phyloP scores from a whole-genome alignment of 352 stramenopile species.

The Phytophthora nicotianae region DNA sequence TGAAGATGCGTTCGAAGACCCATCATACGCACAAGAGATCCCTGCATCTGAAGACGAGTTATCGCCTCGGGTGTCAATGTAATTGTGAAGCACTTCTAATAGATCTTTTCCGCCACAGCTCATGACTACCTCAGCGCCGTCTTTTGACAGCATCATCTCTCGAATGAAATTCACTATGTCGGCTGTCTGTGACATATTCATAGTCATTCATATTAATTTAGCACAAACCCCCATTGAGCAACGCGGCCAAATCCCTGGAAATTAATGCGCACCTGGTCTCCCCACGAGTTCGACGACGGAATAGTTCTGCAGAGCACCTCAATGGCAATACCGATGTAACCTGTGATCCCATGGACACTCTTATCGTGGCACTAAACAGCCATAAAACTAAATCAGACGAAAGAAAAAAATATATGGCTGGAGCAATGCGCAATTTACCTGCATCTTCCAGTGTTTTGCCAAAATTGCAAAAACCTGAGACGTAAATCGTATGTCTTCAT shows the following conservation, averaged over 20 bases:
- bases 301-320: constrained; percentile 44
- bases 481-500: constrained; percentile 47
- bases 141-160: constrained; percentile 52
- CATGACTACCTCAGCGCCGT: constrained; percentile 54
- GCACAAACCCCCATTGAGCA: too few species aligned
- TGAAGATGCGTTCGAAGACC: neutral
- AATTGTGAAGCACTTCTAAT: constrained; percentile 34
- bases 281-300: constrained; percentile 17
- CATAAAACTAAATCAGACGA: constrained; percentile 5
- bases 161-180: constrained; percentile 72
- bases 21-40: neutral
- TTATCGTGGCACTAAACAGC: constrained; percentile 13
- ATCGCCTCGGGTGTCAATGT: constrained; percentile 5
- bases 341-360: constrained; percentile 51
- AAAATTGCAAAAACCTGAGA: constrained; percentile 68
- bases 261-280: constrained; percentile 23
- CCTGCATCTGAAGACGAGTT: neutral
- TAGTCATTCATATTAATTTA: too few species aligned
- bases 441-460: constrained; percentile 49
- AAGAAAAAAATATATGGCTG: too few species aligned
- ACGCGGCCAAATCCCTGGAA: neutral
- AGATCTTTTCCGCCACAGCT: constrained; percentile 56
- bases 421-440: constrained; percentile 26
- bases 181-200: constrained; percentile 34
- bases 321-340: constrained; percentile 68